phyloP scores from a whole-genome alignment of 129 eudicot genomes.

The Glebionis coronaria region DNA sequence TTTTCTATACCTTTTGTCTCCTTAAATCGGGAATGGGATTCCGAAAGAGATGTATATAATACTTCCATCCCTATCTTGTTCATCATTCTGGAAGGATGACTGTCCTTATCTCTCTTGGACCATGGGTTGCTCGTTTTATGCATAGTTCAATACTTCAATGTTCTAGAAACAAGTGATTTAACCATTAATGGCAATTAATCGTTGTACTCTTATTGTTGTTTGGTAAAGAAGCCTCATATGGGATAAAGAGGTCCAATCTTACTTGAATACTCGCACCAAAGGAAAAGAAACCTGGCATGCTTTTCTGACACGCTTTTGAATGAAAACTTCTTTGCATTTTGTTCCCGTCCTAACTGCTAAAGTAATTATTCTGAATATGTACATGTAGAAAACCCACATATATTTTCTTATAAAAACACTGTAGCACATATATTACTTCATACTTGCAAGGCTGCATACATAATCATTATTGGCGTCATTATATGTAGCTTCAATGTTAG shows the following conservation, averaged over 20 bases:
- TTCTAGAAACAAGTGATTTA: background rate
- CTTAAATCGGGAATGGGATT: no score
- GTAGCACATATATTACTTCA: background rate
- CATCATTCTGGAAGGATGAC: no score
- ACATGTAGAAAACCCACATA: background rate
- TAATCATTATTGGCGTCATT: background rate
- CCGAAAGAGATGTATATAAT: no score
- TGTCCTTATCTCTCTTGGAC: no score
- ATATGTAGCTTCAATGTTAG: background rate
- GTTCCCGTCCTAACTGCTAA: background rate
- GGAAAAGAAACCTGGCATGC: background rate
- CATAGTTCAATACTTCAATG: no score
- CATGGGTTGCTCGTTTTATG: no score
- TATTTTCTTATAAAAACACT: background rate
- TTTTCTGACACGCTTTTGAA: background rate
- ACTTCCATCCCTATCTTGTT: no score
- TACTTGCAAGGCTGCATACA: background rate
- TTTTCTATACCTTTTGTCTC: no score
- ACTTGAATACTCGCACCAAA: conserved; percentile 1
- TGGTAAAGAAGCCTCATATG: background rate
- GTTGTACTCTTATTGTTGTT: no score
- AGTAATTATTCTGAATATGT: background rate
- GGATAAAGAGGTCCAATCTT: background rate
- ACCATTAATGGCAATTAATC: background rate
- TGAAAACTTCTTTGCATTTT: conserved; percentile 1